Evolutionary conservation across 106 monocot species (phyloP).

Genomic region (Xerophyta viscosa): DNA sequence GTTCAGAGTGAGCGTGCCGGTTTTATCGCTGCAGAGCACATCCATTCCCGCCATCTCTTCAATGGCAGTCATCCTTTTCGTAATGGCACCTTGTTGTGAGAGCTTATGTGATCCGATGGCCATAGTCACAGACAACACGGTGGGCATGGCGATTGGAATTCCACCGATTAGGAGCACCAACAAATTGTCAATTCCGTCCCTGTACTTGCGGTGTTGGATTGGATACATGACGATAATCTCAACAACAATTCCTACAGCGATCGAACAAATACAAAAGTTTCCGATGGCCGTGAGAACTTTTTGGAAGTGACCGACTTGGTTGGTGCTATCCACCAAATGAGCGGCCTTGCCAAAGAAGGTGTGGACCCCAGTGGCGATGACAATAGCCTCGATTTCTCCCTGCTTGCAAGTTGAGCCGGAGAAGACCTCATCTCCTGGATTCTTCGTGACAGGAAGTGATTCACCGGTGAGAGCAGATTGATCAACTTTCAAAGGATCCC

Average conservation of each 20-base stretch:
- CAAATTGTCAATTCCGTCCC: conserved; percentile 86
- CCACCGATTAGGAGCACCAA: conserved; percentile 95
- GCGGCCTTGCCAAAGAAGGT: conserved; percentile 99
- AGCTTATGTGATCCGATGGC: conserved; percentile 97
- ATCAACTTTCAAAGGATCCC: conserved; percentile 90
- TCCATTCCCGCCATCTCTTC: conserved; percentile 99
- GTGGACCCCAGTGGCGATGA: conserved; percentile 97
- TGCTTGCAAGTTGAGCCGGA: conserved; percentile 97
- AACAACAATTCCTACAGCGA: conserved; percentile 71
- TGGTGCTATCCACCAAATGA: conserved; percentile 93
- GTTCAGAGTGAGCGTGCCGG: conserved; percentile 87
- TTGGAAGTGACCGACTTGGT: conserved; percentile 96
- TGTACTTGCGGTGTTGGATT: conserved; percentile 75
- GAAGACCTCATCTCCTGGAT: conserved; percentile 88
- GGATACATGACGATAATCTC: conserved; percentile 98
- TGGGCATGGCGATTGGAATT: conserved; percentile 98
- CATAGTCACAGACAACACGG: conserved; percentile 95
- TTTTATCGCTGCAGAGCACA: conserved; percentile 97
- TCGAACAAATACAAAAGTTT: conserved; percentile 98
- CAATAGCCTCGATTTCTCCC: conserved; percentile 96
- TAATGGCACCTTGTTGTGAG: conserved; percentile 96
- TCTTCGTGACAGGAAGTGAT: conserved; percentile 80
- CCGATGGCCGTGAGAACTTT: conserved; percentile 92
- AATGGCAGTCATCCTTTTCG: conserved; percentile 99
- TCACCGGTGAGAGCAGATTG: conserved; percentile 96